Percentiles rank a stretch among this genome's conserved stretches.
Conservation (phyloP, 768 basidiomycete species). For the Lepiota brunneoincarnata region DNA sequence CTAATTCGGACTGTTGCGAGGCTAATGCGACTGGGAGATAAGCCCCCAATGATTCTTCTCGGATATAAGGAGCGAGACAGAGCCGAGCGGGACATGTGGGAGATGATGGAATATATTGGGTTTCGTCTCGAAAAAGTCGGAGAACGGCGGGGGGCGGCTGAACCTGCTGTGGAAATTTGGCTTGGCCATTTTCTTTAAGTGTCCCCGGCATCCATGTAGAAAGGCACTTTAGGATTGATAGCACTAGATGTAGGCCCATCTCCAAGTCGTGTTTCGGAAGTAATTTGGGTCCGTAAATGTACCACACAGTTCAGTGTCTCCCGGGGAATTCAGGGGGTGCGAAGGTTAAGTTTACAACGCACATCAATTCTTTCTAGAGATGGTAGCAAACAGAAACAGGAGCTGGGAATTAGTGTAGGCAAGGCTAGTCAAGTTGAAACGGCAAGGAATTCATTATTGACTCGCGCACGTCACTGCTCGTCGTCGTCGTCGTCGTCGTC, state of each 20-base stretch:
- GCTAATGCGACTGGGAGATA: constrained; percentile 37
- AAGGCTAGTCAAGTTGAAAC: too few species aligned
- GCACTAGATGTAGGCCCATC: neutral
- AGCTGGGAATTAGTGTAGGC: neutral
- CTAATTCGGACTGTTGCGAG: constrained; percentile 65
- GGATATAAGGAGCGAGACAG: constrained; percentile 88
- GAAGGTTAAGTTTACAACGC: too few species aligned
- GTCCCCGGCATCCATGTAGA: neutral
- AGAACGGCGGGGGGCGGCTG: constrained; percentile 55
- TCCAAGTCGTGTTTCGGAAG: too few species aligned
- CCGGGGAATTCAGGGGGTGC: too few species aligned
- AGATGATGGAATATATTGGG: constrained; percentile 46
- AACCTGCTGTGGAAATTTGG: constrained; percentile 72
- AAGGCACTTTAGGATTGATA: neutral
- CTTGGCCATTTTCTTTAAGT: constrained; percentile 29
- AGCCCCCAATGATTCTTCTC: constrained; percentile 51
- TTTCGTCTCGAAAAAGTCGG: constrained; percentile 57
- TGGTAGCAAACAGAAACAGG: too few species aligned
- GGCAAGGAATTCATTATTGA: too few species aligned
- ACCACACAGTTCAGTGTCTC: too few species aligned
- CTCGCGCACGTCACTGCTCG: neutral
- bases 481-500: constrained; percentile 26
- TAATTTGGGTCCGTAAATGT: too few species aligned
- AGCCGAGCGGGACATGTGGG: constrained; percentile 76
- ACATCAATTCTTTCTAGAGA: too few species aligned